phyloP scores from a whole-genome alignment of 352 stramenopile genomes.

The Saprolegnia parasitica region DNA sequence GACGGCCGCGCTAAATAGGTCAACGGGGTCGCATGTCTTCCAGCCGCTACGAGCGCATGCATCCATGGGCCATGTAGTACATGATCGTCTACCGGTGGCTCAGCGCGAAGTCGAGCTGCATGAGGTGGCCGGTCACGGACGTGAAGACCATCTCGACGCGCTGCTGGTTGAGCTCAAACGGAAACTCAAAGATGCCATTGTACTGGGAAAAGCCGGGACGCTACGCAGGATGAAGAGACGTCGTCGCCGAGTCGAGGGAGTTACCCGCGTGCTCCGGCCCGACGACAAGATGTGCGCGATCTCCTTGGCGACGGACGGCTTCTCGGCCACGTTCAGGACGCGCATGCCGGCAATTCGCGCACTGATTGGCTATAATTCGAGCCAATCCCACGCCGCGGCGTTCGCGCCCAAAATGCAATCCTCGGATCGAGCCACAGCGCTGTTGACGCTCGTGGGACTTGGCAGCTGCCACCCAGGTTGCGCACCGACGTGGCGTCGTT shows the following conservation, averaged over 20 bases:
- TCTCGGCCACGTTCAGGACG: constrained; percentile 98
- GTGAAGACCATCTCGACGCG: constrained; percentile 91
- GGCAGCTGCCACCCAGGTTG: too few species aligned
- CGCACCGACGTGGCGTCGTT: too few species aligned
- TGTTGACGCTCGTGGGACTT: too few species aligned
- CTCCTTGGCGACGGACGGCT: constrained; percentile 98
- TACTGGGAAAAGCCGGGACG: constrained; percentile 73
- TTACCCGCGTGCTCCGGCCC: constrained; percentile 51
- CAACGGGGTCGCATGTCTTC: constrained; percentile 88
- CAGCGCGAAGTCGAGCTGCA: constrained; percentile 93
- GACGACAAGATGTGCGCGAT: constrained; percentile 92
- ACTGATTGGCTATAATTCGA: too few species aligned
- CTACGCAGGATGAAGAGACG: constrained; percentile 33
- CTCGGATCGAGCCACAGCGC: too few species aligned
- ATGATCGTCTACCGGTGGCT: constrained; percentile 44
- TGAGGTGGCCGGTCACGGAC: constrained; percentile 97
- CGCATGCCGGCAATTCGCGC: constrained; percentile 40
- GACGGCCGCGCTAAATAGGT: constrained; percentile 92
- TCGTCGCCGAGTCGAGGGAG: constrained; percentile 18
- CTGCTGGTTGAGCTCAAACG: constrained; percentile 77
- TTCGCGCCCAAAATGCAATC: too few species aligned
- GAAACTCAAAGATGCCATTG: constrained; percentile 91
- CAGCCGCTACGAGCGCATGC: constrained; percentile 79
- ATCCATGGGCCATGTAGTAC: not conserved
- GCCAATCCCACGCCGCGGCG: too few species aligned